Conservation (phyloP, 768 basidiomycete species). For the Leccinum subtestaceum region DNA sequence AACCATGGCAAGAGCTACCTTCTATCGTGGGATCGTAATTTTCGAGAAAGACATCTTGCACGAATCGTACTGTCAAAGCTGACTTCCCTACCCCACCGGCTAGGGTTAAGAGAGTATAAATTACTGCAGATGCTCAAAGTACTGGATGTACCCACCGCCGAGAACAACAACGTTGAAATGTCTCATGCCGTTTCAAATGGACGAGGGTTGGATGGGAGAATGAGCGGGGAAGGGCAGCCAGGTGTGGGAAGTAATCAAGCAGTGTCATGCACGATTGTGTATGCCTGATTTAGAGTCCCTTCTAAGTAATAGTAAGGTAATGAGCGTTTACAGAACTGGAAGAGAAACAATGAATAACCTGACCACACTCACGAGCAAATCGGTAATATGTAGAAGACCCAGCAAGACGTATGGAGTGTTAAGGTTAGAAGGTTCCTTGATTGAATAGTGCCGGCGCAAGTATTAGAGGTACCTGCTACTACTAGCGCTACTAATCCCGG, state of each 20-base stretch:
- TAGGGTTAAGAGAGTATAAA: slow-evolving; percentile 27
- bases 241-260: slow-evolving; percentile 25
- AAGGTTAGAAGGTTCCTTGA: background rate
- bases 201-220: slow-evolving; percentile 10
- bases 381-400: background rate
- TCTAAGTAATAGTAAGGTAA: slow-evolving; percentile 3
- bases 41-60: slow-evolving; percentile 69
- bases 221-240: slow-evolving; percentile 1
- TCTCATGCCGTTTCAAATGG: slow-evolving; percentile 43
- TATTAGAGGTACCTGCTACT: background rate
- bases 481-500: background rate
- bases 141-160: slow-evolving; percentile 53
- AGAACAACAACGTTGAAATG: slow-evolving; percentile 78
- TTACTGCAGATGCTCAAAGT: background rate
- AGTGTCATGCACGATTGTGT: slow-evolving; percentile 11
- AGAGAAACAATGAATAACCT: background rate
- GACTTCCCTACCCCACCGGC: slow-evolving; percentile 91
- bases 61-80: slow-evolving; percentile 77
- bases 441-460: background rate
- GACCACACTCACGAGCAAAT: slow-evolving; percentile 1
- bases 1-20: slow-evolving; percentile 41
- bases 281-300: slow-evolving; percentile 3
- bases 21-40: slow-evolving; percentile 84
- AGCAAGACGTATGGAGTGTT: background rate
- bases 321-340: slow-evolving; percentile 1